phyloP scores from a whole-genome alignment of 106 monocot species.

The Alisma plantagoaquatica region DNA sequence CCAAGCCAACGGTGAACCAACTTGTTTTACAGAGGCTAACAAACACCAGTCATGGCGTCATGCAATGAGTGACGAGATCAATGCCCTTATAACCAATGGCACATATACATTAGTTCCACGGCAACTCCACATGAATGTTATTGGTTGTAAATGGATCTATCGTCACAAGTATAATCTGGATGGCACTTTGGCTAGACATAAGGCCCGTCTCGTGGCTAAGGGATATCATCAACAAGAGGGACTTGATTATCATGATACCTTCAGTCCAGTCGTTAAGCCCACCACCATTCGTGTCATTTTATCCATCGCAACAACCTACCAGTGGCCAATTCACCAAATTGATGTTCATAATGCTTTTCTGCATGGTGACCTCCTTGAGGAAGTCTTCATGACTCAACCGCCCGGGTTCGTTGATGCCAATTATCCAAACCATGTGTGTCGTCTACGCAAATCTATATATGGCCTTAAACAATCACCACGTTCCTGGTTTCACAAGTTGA shows the following conservation, averaged over 20 bases:
- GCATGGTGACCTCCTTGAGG: not conserved
- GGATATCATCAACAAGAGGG: not conserved
- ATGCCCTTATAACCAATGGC: not conserved
- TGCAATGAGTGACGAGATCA: not conserved
- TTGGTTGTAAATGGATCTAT: conserved; percentile 1
- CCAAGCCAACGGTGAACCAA: too few relatives aligned
- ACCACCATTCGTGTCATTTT: not conserved
- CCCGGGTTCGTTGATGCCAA: not conserved
- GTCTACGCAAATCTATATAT: not conserved
- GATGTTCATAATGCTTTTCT: conserved; percentile 1
- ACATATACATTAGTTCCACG: not conserved
- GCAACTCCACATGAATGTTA: too few relatives aligned
- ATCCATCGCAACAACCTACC: not conserved
- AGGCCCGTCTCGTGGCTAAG: not conserved
- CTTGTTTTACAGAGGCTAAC: too few relatives aligned
- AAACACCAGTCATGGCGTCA: too few relatives aligned
- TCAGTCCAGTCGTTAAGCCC: not conserved
- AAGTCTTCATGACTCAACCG: not conserved
- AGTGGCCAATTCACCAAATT: not conserved
- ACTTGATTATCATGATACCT: not conserved
- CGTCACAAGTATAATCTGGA: not conserved
- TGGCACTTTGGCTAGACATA: not conserved
- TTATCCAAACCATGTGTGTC: not conserved
- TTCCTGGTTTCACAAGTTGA: not conserved
- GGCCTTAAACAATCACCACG: not conserved